phyloP scores from a whole-genome alignment of 2,329 filamentous ascomycete species.

The Celoporthe dispersa region DNA sequence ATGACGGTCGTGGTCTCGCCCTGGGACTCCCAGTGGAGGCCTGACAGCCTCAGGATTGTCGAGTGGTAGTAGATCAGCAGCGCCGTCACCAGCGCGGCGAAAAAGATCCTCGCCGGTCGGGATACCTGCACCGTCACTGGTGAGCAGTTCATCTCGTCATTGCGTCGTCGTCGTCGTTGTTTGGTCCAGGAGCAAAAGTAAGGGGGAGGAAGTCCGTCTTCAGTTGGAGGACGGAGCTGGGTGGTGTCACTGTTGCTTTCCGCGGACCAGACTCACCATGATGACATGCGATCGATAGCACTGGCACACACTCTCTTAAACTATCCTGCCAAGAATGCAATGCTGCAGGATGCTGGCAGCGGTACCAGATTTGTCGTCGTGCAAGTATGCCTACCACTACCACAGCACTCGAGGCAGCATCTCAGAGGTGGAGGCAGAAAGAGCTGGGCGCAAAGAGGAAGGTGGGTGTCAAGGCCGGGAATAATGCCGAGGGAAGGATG shows the following conservation, averaged over 20 bases:
- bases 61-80: conserved; percentile 27
- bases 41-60: conserved; percentile 14
- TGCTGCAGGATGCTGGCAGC: not conserved
- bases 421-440: not conserved
- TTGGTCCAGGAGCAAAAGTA: not conserved
- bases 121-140: conserved; percentile 15
- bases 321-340: not conserved
- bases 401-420: conserved; percentile 1
- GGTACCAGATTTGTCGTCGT: not conserved
- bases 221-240: not conserved
- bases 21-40: not conserved
- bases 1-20: conserved; percentile 10
- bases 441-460: not conserved
- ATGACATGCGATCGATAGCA: not conserved
- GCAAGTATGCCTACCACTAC: not conserved
- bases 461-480: not conserved
- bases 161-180: not conserved
- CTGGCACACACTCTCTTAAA: too few species aligned
- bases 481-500: not conserved
- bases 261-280: conserved; percentile 4
- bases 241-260: not conserved
- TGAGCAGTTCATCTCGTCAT: conserved; percentile 10
- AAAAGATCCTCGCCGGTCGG: conserved; percentile 22
- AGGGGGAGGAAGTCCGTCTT: not conserved
- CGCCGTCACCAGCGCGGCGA: conserved; percentile 26